A percentile compares a stretch with the other conserved stretches of the same genome.
Evolutionary conservation across 495 filamentous ascomycete genomes (phyloP).

Genomic region (Collariella sp.): DNA sequence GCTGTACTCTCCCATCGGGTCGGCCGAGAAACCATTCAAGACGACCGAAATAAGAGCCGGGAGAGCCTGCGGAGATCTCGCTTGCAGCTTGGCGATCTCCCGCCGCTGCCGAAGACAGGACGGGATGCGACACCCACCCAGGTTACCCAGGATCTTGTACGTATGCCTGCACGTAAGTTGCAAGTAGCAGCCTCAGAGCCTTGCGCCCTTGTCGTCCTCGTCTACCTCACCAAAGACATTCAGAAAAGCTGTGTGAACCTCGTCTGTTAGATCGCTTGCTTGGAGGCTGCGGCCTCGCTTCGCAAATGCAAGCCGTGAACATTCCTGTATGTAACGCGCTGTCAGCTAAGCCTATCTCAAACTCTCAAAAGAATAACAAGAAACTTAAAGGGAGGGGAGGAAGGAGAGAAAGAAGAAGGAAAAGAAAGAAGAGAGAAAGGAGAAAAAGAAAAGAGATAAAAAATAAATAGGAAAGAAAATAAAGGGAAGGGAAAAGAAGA

Average conservation of each 20-base stretch:
- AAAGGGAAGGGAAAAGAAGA: too few species aligned
- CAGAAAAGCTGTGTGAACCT: constrained; percentile 76
- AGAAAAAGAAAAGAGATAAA: too few species aligned
- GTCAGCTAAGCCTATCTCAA: constrained; percentile 9
- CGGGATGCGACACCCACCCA: neutral
- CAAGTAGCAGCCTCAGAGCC: constrained; percentile 10
- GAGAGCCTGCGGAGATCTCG: constrained; percentile 1
- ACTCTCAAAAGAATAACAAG: neutral
- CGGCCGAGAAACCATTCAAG: neutral
- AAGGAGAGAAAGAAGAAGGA: too few species aligned
- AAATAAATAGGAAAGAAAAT: too few species aligned
- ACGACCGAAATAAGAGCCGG: neutral
- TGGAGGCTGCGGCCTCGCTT: constrained; percentile 86
- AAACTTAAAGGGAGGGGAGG: too few species aligned
- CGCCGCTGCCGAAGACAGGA: neutral
- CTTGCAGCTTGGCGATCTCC: constrained; percentile 5
- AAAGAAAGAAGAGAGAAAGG: too few species aligned
- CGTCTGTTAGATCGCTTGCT: constrained; percentile 86
- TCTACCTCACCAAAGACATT: constrained; percentile 59
- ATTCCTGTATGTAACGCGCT: constrained; percentile 49
- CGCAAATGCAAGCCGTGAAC: constrained; percentile 77
- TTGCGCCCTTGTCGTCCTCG: constrained; percentile 10
- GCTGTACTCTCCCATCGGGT: neutral
- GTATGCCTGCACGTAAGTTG: neutral
- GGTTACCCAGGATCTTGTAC: neutral